Base-by-base conservation (phyloP, 2,329 filamentous ascomycete species). In the Fusarium chlamydosporum region DNA sequence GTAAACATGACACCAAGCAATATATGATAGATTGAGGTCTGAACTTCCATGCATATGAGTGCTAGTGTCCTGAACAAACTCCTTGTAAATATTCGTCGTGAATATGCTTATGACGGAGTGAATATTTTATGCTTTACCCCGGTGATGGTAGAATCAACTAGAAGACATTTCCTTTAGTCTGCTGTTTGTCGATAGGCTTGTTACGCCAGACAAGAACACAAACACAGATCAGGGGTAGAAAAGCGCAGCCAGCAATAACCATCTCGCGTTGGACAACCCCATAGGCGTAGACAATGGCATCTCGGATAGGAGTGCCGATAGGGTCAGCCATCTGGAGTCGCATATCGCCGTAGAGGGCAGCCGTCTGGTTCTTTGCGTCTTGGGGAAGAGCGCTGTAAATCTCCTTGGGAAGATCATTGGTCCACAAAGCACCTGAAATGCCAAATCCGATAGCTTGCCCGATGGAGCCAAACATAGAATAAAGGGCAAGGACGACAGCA, bases 281-380 rank as follows among this genome's bases (percentile, higher is more conserved):
- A 63, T 91, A 91, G 0, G 88, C 85, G 11, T 80, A 73, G 70
- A 89, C 85, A 73, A 91, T 89, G 1, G 82, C 88, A n/a, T 80
- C 64, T 4, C 87, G 76, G 13, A 79, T 79, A 0, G 80, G 76
- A 10, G 72, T 81, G 3, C 84, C 86, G 13, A 81, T 72, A 0
- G 80, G 77, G 71, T 87, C 88, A 46, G 76, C 78, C 4, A 88
- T 76, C 67, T 90, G 88, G 16, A 80, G 80, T 3, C 76, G 77
- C 40, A 90, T 73, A 68, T 84, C 82, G 6, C 82, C 82, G 59
- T 89, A 90, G 43, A 91, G 86, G 16, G 76, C 74, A 9, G 76
- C 78, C 3, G 82, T 75, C 56, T 85, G 81, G 41, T 67, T 71
- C 63, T 75, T 63, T 2, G 73, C 72, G 6, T 67, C 67, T 1